Conservation (phyloP, 768 basidiomycete genomes). For the Agrocybe chaxingu region DNA sequence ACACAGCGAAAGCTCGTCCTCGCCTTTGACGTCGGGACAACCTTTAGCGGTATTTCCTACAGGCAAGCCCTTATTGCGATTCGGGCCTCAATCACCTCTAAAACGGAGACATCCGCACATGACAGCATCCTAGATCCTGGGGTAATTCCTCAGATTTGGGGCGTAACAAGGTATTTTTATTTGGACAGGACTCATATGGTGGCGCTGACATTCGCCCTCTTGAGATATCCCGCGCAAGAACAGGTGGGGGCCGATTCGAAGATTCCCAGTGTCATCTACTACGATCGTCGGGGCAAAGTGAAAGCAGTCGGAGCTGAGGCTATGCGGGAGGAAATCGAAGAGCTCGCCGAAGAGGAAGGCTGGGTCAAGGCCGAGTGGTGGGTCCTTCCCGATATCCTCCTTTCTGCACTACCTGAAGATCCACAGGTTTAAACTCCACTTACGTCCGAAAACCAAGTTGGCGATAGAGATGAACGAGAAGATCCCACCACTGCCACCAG, state of each 20-base stretch:
- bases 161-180: slow-evolving; percentile 20
- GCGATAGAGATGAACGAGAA: slow-evolving; percentile 22
- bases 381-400: not conserved
- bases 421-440: slow-evolving; percentile 29
- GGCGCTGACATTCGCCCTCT: not conserved
- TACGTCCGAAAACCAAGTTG: slow-evolving; percentile 15
- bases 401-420: not conserved
- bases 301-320: slow-evolving; percentile 48
- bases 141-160: slow-evolving; percentile 21
- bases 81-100: not conserved
- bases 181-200: not conserved
- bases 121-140: slow-evolving; percentile 25
- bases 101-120: not conserved
- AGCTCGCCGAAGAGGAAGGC: slow-evolving; percentile 37
- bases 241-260: slow-evolving; percentile 40
- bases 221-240: slow-evolving; percentile 47
- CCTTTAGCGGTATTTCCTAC: slow-evolving; percentile 19
- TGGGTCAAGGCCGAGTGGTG: slow-evolving; percentile 52
- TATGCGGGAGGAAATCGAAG: slow-evolving; percentile 31
- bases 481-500: slow-evolving; percentile 37
- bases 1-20: slow-evolving; percentile 17
- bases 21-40: slow-evolving; percentile 19
- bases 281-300: slow-evolving; percentile 36
- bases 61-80: slow-evolving; percentile 7
- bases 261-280: slow-evolving; percentile 39